A percentile compares a stretch with the other conserved stretches of the same genome.
These are phyloP conservation scores for Rhynchosporium agropyri DNA, from an alignment of 2,329 filamentous ascomycete genomes.

Conservation along the genomic window DNA sequence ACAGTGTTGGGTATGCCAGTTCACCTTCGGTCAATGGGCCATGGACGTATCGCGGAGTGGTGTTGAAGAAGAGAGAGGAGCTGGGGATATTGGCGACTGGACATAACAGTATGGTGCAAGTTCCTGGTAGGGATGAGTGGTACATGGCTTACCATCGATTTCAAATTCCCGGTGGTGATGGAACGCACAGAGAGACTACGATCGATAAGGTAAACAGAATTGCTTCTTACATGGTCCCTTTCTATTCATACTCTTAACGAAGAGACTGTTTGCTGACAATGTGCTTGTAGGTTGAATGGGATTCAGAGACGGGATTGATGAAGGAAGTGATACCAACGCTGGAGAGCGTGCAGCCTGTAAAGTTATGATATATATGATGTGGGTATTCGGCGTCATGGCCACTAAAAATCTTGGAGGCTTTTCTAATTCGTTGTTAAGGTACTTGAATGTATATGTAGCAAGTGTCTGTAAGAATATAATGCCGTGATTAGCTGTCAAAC, in stretches of 20 bases:
- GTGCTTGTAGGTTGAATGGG: slow-evolving; percentile 14
- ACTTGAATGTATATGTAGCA: too few species aligned
- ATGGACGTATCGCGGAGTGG: slow-evolving; percentile 16
- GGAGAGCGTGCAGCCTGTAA: slow-evolving; percentile 15
- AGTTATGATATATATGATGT: neutral
- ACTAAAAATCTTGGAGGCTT: too few species aligned
- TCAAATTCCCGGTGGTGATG: slow-evolving; percentile 17
- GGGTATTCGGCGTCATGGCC: too few species aligned
- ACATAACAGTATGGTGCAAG: slow-evolving; percentile 14
- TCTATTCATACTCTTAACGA: neutral
- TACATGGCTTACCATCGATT: slow-evolving; percentile 23
- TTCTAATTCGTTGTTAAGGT: too few species aligned
- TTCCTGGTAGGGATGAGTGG: slow-evolving; percentile 20
- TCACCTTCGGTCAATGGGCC: slow-evolving; percentile 1
- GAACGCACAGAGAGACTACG: slow-evolving; percentile 14
- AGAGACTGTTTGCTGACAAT: neutral
- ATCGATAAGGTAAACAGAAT: slow-evolving; percentile 15
- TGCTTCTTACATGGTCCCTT: neutral
- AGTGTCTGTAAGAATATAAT: too few species aligned
- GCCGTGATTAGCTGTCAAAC: too few species aligned
- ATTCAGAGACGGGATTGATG: slow-evolving; percentile 10
- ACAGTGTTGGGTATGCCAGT: slow-evolving; percentile 19
- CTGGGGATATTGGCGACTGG: slow-evolving; percentile 17
- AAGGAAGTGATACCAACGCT: slow-evolving; percentile 16
- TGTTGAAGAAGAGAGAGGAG: slow-evolving; percentile 16